Conservation (phyloP, 345 rosid species). For the Populus nigra region DNA sequence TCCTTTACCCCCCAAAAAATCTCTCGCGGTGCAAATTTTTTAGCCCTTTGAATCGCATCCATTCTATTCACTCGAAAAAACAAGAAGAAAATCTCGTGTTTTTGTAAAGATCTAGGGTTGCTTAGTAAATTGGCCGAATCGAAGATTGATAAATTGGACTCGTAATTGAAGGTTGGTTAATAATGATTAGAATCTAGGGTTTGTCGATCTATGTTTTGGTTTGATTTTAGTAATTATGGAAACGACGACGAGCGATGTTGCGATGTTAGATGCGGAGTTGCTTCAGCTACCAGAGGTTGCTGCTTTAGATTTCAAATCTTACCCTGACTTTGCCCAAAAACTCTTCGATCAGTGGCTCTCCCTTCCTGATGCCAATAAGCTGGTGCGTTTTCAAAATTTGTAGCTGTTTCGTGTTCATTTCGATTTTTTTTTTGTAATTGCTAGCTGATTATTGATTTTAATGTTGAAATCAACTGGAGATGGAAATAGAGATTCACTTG, state of each 20-base stretch:
- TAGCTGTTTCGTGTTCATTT: neutral
- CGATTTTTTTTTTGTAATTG: neutral
- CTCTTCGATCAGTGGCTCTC: conserved; percentile 96
- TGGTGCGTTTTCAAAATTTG: conserved; percentile 42
- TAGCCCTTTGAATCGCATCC: conserved; percentile 7
- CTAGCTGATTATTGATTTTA: neutral
- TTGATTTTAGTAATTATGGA: conserved; percentile 29
- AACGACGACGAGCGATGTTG: conserved; percentile 45
- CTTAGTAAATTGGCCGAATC: neutral
- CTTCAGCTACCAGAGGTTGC: conserved; percentile 83
- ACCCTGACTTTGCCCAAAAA: conserved; percentile 64
- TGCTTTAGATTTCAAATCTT: conserved; percentile 65
- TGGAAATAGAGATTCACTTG: neutral
- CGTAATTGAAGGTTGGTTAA: neutral
- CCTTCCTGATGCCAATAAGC: conserved; percentile 74
- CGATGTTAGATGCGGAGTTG: conserved; percentile 70
- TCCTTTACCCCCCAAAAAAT: conserved; percentile 5
- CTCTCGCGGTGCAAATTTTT: conserved; percentile 17
- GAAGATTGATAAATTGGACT: neutral
- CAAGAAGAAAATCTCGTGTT: neutral
- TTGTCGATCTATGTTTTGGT: conserved; percentile 25
- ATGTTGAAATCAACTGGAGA: neutral
- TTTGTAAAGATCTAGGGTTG: conserved; percentile 48
- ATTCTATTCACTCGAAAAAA: neutral
- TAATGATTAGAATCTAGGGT: conserved; percentile 12